These are phyloP conservation scores for Herpotrichia juniperi DNA, from an alignment of 2,329 filamentous ascomycete genomes.

Conservation along the genomic window DNA sequence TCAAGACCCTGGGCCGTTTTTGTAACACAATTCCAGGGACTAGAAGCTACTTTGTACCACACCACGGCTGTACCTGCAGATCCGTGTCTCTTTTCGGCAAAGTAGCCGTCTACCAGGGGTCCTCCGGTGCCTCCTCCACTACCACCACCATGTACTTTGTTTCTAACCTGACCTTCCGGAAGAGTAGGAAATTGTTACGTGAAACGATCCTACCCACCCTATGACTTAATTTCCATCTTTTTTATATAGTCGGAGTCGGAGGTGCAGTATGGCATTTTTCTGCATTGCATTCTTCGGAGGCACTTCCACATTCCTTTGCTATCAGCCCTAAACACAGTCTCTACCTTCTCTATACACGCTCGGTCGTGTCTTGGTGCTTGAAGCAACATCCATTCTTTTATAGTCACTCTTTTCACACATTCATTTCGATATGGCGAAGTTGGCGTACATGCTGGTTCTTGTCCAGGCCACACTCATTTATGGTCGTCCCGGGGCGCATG, in stretches of 20 bases:
- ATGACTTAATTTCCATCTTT: constrained; percentile 11
- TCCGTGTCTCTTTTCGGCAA: constrained; percentile 25
- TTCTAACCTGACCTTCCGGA: constrained; percentile 31
- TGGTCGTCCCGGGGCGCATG: constrained; percentile 27
- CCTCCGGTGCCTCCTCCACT: constrained; percentile 23
- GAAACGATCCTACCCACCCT: constrained; percentile 18
- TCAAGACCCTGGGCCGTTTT: constrained; percentile 12
- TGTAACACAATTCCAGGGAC: constrained; percentile 19
- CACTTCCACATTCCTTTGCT: constrained; percentile 30
- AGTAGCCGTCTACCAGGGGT: constrained; percentile 22
- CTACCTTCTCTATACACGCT: constrained; percentile 16
- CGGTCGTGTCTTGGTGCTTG: constrained; percentile 21
- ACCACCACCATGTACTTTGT: constrained; percentile 27
- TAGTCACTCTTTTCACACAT: constrained; percentile 16
- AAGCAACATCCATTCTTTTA: constrained; percentile 14
- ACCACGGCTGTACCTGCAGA: constrained; percentile 30
- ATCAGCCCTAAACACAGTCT: constrained; percentile 19
- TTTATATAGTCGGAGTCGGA: constrained; percentile 28
- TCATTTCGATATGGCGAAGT: constrained; percentile 31
- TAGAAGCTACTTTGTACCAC: constrained; percentile 20
- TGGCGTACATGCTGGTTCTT: constrained; percentile 31
- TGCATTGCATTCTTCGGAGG: constrained; percentile 31
- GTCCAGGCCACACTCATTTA: constrained; percentile 28
- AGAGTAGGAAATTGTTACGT: constrained; percentile 27
- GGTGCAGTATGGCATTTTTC: constrained; percentile 23